Evolutionary conservation across 1,139 yeast species (phyloP).

Genomic region (Petasospora rhodanensis): DNA sequence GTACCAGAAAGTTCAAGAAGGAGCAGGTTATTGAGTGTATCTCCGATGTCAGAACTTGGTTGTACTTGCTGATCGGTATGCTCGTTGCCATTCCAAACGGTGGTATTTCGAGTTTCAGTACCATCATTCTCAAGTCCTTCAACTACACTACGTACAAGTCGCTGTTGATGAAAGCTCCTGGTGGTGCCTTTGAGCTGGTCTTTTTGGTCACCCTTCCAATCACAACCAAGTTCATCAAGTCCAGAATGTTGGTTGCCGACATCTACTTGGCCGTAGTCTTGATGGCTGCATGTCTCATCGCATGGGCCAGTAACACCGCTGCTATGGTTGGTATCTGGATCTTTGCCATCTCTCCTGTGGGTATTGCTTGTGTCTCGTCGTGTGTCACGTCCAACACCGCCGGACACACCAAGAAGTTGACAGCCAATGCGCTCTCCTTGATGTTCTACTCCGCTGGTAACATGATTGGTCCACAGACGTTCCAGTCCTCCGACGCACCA

Average conservation of each 20-base stretch:
- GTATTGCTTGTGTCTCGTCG: conserved; percentile 24
- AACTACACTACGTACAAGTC: conserved; percentile 33
- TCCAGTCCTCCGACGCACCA: conserved; percentile 37
- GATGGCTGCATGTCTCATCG: conserved; percentile 42
- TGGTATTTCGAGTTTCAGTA: conserved; percentile 42
- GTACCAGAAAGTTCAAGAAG: conserved; percentile 48
- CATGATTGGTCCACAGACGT: conserved; percentile 44
- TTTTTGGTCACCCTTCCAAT: conserved; percentile 34
- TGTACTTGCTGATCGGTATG: conserved; percentile 37
- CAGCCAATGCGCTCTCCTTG: conserved; percentile 39
- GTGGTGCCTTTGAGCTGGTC: conserved; percentile 35
- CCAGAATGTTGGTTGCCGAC: conserved; percentile 34
- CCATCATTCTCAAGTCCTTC: conserved; percentile 35
- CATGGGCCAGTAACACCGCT: conserved; percentile 34
- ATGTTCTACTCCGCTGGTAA: conserved; percentile 50
- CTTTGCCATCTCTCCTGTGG: conserved; percentile 17
- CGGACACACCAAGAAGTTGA: conserved; percentile 56
- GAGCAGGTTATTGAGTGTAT: conserved; percentile 42
- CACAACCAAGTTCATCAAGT: conserved; percentile 35
- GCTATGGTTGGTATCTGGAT: conserved; percentile 43
- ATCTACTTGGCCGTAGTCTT: conserved; percentile 31
- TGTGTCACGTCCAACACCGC: conserved; percentile 37
- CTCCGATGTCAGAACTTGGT: conserved; percentile 40
- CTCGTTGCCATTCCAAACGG: conserved; percentile 48
- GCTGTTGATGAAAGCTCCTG: conserved; percentile 35